phyloP scores from a whole-genome alignment of 2,329 filamentous ascomycete species.

The Metarhizium humberi region DNA sequence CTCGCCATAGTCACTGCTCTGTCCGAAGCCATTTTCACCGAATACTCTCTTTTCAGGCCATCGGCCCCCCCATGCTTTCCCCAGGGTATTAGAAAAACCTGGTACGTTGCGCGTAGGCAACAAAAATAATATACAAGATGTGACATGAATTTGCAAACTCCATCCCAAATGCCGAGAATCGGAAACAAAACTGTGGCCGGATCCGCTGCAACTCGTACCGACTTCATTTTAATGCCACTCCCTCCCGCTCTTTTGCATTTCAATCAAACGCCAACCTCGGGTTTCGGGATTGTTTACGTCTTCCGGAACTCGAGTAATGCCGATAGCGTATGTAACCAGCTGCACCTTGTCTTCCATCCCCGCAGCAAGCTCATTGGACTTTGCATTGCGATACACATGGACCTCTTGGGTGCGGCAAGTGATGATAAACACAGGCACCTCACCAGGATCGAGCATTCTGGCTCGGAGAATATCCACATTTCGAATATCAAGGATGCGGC shows the following conservation, averaged over 20 bases:
- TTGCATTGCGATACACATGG: constrained; percentile 89
- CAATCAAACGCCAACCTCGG: constrained; percentile 91
- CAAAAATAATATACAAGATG: constrained; percentile 4
- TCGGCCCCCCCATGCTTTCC: constrained; percentile 9
- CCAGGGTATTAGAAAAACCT: constrained; percentile 10
- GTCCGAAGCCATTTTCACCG: neutral
- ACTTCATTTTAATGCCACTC: constrained; percentile 56
- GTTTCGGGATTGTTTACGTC: constrained; percentile 97
- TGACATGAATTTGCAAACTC: neutral
- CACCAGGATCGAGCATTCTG: constrained; percentile 72
- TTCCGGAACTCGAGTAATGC: constrained; percentile 85
- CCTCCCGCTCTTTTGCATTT: constrained; percentile 95
- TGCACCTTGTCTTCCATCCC: constrained; percentile 99
- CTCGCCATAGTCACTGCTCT: neutral
- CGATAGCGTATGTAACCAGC: constrained; percentile 95
- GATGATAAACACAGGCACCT: constrained; percentile 92
- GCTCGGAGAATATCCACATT: constrained; percentile 83
- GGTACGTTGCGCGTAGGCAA: constrained; percentile 5
- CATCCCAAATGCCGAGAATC: neutral
- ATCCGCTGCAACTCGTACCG: constrained; percentile 11
- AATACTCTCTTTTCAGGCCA: constrained; percentile 4
- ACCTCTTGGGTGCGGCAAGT: constrained; percentile 96
- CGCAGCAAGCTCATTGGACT: constrained; percentile 79
- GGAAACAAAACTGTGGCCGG: neutral
- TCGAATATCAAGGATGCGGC: constrained; percentile 88